Evolutionary conservation across 1,284 basidiomycete genomes (phyloP).

Genomic region (Athelia psychrophila): DNA sequence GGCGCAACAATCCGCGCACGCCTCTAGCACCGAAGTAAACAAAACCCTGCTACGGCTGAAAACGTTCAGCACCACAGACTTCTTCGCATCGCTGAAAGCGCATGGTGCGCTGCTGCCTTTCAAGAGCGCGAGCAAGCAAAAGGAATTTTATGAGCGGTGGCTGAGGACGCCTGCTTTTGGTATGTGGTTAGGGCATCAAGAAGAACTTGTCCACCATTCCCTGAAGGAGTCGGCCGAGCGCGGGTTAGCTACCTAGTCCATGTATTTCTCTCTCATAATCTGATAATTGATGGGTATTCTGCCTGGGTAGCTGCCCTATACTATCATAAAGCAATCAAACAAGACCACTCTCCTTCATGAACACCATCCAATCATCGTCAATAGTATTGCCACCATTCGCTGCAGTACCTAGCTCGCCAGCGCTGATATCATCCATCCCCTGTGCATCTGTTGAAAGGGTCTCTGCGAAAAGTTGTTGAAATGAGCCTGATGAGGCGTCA

Average conservation of each 20-base stretch:
- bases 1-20: slow-evolving; percentile 11
- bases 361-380: slow-evolving; percentile 40
- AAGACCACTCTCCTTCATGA: slow-evolving; percentile 40
- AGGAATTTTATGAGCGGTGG: slow-evolving; percentile 74
- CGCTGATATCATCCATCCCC: no score
- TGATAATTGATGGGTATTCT: no score
- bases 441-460: no score
- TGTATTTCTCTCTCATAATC: no score
- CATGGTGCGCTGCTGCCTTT: slow-evolving; percentile 81
- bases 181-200: slow-evolving; percentile 72
- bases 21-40: slow-evolving; percentile 14
- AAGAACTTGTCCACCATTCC: slow-evolving; percentile 56
- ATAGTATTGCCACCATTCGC: slow-evolving; percentile 17
- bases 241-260: no score
- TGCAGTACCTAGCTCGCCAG: no score
- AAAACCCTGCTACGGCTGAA: slow-evolving; percentile 48
- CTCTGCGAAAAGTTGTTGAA: no score
- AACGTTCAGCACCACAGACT: slow-evolving; percentile 78
- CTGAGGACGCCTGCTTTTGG: slow-evolving; percentile 72
- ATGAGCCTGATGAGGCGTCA: no score
- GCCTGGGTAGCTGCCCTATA: no score
- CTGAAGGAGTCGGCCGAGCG: no score
- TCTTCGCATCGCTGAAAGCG: slow-evolving; percentile 80
- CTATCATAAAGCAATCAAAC: no score
- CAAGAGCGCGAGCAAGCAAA: slow-evolving; percentile 58